Base-by-base conservation (phyloP, 164 flowering plant genomes). In the Chimonanthus salicifolius region DNA sequence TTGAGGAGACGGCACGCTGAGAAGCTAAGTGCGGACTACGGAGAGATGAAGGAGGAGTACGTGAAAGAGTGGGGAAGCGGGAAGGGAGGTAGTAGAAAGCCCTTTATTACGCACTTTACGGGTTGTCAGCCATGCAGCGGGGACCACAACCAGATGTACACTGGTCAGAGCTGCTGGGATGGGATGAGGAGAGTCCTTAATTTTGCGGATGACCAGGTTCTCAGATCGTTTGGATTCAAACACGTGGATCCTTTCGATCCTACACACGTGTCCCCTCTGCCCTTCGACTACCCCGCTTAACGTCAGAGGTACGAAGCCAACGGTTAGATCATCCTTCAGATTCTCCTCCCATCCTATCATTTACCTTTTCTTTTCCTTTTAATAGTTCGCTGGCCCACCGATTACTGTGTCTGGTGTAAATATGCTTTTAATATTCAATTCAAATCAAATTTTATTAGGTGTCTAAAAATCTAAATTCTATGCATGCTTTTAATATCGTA, bases 71-170 rank as follows among this genome's bases (percentile, higher is more conserved):
- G 77, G 2, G 90, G 90, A 62, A 21, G 72, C 63, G 90, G 83
- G 51, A 74, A 15, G 50, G 86, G 78, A n/a, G 78, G 92, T 49
- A 73, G 84, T 83, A 76, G 94, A 71, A 51, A 96, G 62, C 99
- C 99, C 66, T 89, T 93, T 70, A 81, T 95, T 47, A 95, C 98
- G 43, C 99, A 95, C 69, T 95, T 95, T 80, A 90, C 98, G 6
- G 99, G 99, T 5, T 95, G 99, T 66, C 97, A 95, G 82, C 98
- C 98, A 0, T 93, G 98, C 71, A 93, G 92, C 70, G 99, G 99
- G 74, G 73, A 83, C 60, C 97, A 92, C 80, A 95, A 92, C 67
- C 54, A 81, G 84, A 82, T 81, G 78, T 93, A 91, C 72, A 58
- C 85, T 2, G 91, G 87, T 0, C 82, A 87, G 69, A 75, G 80